phyloP scores from a whole-genome alignment of 768 basidiomycete species.

The Pulveroboletus frians region DNA sequence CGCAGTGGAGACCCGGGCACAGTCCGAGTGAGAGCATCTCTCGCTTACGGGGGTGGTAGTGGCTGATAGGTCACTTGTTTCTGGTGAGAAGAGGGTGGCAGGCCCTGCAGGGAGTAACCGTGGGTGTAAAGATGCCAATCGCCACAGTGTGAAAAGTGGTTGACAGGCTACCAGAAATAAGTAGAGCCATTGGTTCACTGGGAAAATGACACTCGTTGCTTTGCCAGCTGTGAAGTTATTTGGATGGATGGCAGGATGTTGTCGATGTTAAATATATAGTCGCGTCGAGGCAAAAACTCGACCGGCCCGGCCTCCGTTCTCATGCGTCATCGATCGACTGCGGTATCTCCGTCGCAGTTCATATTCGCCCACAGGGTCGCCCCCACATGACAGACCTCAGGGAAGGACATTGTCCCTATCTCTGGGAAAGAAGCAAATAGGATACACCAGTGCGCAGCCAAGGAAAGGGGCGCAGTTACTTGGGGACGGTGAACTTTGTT shows the following conservation, averaged over 20 bases:
- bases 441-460: no score
- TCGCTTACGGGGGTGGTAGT: neutral
- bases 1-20: neutral
- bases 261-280: no score
- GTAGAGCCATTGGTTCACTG: neutral
- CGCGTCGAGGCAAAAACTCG: no score
- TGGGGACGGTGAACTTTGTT: no score
- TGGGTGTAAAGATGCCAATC: neutral
- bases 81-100: no score
- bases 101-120: no score
- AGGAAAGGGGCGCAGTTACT: no score
- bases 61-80: neutral
- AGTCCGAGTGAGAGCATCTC: conserved; percentile 7
- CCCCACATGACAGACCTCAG: neutral
- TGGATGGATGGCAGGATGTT: no score
- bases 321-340: neutral
- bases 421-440: neutral
- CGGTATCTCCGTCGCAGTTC: neutral
- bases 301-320: no score
- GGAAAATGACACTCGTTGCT: neutral
- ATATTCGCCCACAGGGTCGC: neutral
- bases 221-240: neutral
- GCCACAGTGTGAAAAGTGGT: neutral
- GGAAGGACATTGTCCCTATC: neutral
- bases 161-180: neutral